Evolutionary conservation across 2,329 filamentous ascomycete species (phyloP).

Genomic region (Fusarium marasasianum): DNA sequence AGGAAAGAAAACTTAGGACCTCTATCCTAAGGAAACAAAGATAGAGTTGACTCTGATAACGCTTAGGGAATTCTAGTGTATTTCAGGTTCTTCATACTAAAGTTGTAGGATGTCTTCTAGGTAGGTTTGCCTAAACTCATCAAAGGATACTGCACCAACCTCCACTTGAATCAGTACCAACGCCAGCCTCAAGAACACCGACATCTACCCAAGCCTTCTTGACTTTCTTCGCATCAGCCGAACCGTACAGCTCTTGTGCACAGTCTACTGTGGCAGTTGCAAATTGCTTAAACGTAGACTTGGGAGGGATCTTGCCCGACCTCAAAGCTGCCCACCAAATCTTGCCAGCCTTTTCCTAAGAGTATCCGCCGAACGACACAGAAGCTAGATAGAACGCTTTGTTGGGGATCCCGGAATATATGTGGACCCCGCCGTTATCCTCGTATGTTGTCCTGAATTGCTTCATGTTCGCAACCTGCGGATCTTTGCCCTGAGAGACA

Average conservation of each 20-base stretch:
- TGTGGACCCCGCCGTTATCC: slow-evolving; percentile 64
- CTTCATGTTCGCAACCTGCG: slow-evolving; percentile 60
- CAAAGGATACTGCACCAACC: slow-evolving; percentile 29
- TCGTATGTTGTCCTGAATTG: slow-evolving; percentile 52
- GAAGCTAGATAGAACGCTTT: slow-evolving; percentile 63
- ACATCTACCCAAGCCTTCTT: slow-evolving; percentile 60
- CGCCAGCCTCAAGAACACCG: slow-evolving; percentile 49
- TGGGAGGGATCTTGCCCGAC: slow-evolving; percentile 52
- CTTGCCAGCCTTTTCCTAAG: slow-evolving; percentile 63
- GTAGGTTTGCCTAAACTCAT: not conserved
- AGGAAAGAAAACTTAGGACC: not conserved
- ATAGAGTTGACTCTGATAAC: not conserved
- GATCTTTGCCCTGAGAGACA: slow-evolving; percentile 58
- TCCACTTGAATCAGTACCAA: slow-evolving; percentile 22
- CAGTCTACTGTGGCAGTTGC: slow-evolving; percentile 59
- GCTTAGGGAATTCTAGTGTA: not conserved
- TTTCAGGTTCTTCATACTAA: not conserved
- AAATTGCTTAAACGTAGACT: slow-evolving; percentile 59
- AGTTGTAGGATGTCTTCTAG: not conserved
- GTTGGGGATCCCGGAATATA: slow-evolving; percentile 67
- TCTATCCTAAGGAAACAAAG: not conserved
- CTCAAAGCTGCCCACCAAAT: slow-evolving; percentile 63
- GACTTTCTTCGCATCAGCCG: slow-evolving; percentile 54
- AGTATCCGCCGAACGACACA: slow-evolving; percentile 59
- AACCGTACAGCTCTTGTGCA: slow-evolving; percentile 55